Percentiles rank a stretch among this genome's conserved stretches.
phyloP scores from a whole-genome alignment of 768 basidiomycete species.

The Boletus vermiculosoides region DNA sequence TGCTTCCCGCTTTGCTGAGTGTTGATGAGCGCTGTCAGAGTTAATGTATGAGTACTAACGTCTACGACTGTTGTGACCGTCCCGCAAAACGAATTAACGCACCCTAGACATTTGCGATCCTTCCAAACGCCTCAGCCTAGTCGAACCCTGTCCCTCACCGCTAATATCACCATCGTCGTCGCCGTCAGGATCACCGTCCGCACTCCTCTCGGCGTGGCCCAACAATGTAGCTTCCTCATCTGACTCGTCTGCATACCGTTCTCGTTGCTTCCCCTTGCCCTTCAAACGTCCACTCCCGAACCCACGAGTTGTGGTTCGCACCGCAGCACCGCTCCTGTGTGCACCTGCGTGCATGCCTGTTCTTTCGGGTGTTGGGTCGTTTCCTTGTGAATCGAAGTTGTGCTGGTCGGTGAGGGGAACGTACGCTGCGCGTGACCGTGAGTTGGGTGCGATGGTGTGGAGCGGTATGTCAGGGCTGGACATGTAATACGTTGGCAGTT shows the following conservation, averaged over 20 bases:
- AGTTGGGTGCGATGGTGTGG: slow-evolving; percentile 50
- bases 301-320: slow-evolving; percentile 18
- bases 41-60: neutral
- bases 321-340: slow-evolving; percentile 35
- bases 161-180: slow-evolving; percentile 41
- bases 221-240: slow-evolving; percentile 58
- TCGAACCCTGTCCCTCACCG: slow-evolving; percentile 29
- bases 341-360: slow-evolving; percentile 32
- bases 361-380: slow-evolving; percentile 13
- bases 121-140: slow-evolving; percentile 27
- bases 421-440: slow-evolving; percentile 47
- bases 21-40: slow-evolving; percentile 25
- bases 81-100: slow-evolving; percentile 3
- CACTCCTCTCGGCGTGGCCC: slow-evolving; percentile 35
- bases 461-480: slow-evolving; percentile 66
- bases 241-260: slow-evolving; percentile 59
- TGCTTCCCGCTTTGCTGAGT: slow-evolving; percentile 8
- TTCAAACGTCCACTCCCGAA: slow-evolving; percentile 18
- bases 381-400: slow-evolving; percentile 22
- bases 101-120: slow-evolving; percentile 20
- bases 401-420: slow-evolving; percentile 38
- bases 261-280: slow-evolving; percentile 47
- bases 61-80: neutral
- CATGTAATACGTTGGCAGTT: slow-evolving; percentile 19
- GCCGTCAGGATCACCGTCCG: slow-evolving; percentile 36